Evolutionary conservation across 148 eudicot species (phyloP).

Genomic region (Camellia lanceoleosa): DNA sequence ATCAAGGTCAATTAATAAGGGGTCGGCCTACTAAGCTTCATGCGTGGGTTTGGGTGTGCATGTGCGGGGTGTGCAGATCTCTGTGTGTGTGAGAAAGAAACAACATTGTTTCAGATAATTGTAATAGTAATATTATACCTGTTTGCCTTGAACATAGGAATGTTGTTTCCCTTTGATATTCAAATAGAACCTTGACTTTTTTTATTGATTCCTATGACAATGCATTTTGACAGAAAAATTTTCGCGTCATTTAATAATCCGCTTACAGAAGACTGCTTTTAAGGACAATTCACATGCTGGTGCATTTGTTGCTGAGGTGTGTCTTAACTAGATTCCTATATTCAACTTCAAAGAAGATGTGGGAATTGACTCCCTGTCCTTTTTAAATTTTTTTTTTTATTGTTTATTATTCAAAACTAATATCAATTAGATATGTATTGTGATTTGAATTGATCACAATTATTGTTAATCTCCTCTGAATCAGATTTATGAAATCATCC

Average conservation of each 20-base stretch:
- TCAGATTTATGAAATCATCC: neutral
- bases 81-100: neutral
- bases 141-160: neutral
- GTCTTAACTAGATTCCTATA: conserved; percentile 5
- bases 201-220: conserved; percentile 6
- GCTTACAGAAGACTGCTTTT: conserved; percentile 74
- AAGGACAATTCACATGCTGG: conserved; percentile 95
- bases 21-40: neutral
- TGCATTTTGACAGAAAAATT: conserved; percentile 61
- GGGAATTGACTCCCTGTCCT: neutral
- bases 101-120: neutral
- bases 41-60: neutral
- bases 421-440: neutral
- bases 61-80: neutral
- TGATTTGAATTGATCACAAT: neutral
- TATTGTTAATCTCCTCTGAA: neutral
- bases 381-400: neutral
- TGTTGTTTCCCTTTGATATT: neutral
- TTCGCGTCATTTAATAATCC: conserved; percentile 87
- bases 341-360: neutral
- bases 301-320: conserved; percentile 94
- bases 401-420: neutral
- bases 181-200: conserved; percentile 1
- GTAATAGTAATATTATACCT: neutral
- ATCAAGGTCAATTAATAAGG: neutral